phyloP scores from a whole-genome alignment of 1,284 basidiomycete genomes.

The Coniferiporia weirii region DNA sequence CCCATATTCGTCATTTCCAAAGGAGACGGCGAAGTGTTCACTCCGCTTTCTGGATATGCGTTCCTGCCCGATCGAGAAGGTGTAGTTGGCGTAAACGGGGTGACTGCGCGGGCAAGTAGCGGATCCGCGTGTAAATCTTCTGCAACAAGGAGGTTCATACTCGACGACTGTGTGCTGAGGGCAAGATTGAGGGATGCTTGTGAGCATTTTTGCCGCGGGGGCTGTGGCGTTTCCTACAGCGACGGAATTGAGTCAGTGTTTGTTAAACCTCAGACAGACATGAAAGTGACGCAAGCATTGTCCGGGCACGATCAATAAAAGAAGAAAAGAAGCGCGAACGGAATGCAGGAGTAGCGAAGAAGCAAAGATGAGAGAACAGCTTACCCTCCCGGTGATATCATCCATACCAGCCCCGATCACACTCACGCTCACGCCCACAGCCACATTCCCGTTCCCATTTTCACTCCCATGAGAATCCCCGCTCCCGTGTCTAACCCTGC shows the following conservation, averaged over 20 bases:
- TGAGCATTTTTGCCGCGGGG: neutral
- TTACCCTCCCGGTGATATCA: neutral
- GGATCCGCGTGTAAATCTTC: conserved; percentile 10
- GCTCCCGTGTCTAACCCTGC: neutral
- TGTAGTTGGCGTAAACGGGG: neutral
- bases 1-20: conserved; percentile 3
- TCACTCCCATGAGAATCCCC: neutral
- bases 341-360: neutral
- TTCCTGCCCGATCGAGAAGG: neutral
- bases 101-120: conserved; percentile 3
- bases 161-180: neutral
- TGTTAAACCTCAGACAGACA: neutral
- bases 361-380: neutral
- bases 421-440: neutral
- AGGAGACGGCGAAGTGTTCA: neutral
- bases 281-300: neutral
- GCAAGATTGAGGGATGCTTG: neutral
- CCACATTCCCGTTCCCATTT: neutral
- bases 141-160: conserved; percentile 3
- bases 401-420: neutral
- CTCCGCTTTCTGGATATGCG: neutral
- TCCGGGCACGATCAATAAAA: neutral
- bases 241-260: neutral
- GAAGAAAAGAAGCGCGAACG: neutral
- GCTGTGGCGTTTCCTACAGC: neutral